phyloP scores from a whole-genome alignment of 1,284 basidiomycete genomes.

The Moesziomyces sp. region DNA sequence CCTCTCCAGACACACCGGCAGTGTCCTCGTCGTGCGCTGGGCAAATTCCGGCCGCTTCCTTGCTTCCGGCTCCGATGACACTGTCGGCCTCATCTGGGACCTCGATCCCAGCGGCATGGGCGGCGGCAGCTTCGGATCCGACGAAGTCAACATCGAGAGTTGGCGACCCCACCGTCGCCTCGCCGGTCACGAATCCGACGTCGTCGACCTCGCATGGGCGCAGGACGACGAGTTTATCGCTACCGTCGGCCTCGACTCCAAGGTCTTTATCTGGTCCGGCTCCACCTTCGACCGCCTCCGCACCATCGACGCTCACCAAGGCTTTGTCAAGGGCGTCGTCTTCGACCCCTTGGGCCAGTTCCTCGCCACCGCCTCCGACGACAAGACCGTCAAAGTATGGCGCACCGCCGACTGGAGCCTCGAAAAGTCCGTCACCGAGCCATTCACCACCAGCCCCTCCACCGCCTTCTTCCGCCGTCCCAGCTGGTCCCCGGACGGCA shows the following conservation, averaged over 20 bases:
- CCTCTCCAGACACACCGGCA: constrained; percentile 91
- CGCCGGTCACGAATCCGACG: constrained; percentile 84
- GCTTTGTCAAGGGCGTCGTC: constrained; percentile 97
- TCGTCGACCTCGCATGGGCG: constrained; percentile 95
- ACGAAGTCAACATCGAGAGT: constrained; percentile 77
- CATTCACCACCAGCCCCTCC: constrained; percentile 91
- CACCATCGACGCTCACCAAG: constrained; percentile 88
- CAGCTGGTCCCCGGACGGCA: constrained; percentile 99
- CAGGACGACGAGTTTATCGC: constrained; percentile 83
- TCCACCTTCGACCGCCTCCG: constrained; percentile 71
- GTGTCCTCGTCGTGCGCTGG: constrained; percentile 94
- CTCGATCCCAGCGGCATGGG: constrained; percentile 73
- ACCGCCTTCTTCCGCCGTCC: constrained; percentile 93
- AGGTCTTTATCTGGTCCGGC: constrained; percentile 83
- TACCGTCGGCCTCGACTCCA: constrained; percentile 91
- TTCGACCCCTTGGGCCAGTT: constrained; percentile 98
- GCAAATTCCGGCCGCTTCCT: constrained; percentile 92
- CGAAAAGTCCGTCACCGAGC: constrained; percentile 84
- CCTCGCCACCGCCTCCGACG: constrained; percentile 83
- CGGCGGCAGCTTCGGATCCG: constrained; percentile 57
- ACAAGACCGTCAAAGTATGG: constrained; percentile 96
- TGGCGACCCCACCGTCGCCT: constrained; percentile 94
- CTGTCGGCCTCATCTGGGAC: constrained; percentile 96
- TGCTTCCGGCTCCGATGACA: constrained; percentile 95
- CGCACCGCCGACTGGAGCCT: constrained; percentile 89